Base-by-base conservation (phyloP, 768 basidiomycete genomes). In the Rhodosporidiobolus odoratus region DNA sequence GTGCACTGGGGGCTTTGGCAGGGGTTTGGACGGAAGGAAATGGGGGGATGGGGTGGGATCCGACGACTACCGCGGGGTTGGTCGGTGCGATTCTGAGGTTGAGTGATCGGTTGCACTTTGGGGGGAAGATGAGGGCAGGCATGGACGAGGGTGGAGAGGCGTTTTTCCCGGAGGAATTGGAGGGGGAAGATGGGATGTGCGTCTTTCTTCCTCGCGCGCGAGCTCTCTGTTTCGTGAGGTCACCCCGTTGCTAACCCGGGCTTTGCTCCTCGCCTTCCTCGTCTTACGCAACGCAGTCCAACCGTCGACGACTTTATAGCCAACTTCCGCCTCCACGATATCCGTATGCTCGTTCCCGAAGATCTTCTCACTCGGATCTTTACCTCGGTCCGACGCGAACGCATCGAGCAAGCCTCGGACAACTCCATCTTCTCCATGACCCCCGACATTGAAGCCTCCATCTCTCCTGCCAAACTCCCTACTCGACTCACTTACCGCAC, bases 11-110 rank as follows among this genome's bases (percentile, higher is more conserved):
- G 75, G 85, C 88, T 16, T 92, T 99, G 78, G 89, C 92, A 21
- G 84, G 85, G 74, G 85, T 90, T 37, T 98, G 93, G 90, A 90
- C 91, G 76, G 90, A 92, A 69, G 89, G 90, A 27, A 98, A 99
- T 77, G 85, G 87, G 10, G 83, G 84, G 58, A 83, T 85, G 34
- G 73, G 69, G 2, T 58, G 65, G 59, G 73, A 74, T 41, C 69
- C 73, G 13, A 61, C 53, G 30, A 27, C 91, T 71, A 88, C 90
- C 21, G 82, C 85, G 73, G 86, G 86, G 58, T 86, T 95, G 56
- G 88, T 90, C 45, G 85, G 88, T 62, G 87, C 91, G 7, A 85
- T 93, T 71, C 86, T 89, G 59, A 90, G 93, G 77, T 84, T 99
- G 65, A 95, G 96, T 78, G 91, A 94, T 57, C 85, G 88, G 30